Percentiles rank a stretch among this genome's conserved stretches.
Conservation (phyloP, 2,329 filamentous ascomycete genomes). For the Parastagonospora nodorum region DNA sequence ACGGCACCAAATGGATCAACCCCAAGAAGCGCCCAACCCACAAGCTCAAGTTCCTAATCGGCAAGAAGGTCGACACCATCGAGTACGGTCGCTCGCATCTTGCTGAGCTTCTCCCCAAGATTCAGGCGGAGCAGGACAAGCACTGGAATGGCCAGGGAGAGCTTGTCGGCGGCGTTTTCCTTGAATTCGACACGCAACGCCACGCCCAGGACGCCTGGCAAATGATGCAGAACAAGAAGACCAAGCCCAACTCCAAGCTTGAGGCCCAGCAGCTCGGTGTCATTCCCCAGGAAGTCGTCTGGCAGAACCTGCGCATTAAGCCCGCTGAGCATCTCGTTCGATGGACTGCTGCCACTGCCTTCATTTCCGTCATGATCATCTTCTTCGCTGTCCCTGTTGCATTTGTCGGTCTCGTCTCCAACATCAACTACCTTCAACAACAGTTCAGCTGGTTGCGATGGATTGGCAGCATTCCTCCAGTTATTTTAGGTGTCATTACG, state of each 20-base stretch:
- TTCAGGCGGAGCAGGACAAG: conserved; percentile 68
- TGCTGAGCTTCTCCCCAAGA: conserved; percentile 71
- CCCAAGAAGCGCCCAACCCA: conserved; percentile 49
- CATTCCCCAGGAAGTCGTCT: conserved; percentile 53
- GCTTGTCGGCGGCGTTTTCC: conserved; percentile 77
- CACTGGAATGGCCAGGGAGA: conserved; percentile 70
- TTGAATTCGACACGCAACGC: conserved; percentile 82
- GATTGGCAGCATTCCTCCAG: conserved; percentile 48
- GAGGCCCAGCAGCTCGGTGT: conserved; percentile 51
- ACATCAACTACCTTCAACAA: conserved; percentile 50
- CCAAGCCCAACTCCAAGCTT: conserved; percentile 42
- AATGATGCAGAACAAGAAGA: conserved; percentile 53
- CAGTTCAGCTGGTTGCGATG: conserved; percentile 48
- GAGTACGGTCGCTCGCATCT: conserved; percentile 80
- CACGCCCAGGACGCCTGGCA: conserved; percentile 87
- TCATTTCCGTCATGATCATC: conserved; percentile 50
- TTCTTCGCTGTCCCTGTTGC: conserved; percentile 55
- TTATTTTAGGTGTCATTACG: conserved; percentile 52
- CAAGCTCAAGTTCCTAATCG: conserved; percentile 48
- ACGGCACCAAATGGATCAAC: conserved; percentile 50
- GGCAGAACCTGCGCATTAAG: conserved; percentile 51
- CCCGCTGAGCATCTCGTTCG: conserved; percentile 36
- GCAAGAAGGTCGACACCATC: conserved; percentile 70
- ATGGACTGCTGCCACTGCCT: conserved; percentile 42
- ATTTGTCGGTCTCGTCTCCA: conserved; percentile 51